These are phyloP conservation scores for Crassisporium funariophilum DNA, from an alignment of 768 basidiomycete genomes.

Conservation along the genomic window DNA sequence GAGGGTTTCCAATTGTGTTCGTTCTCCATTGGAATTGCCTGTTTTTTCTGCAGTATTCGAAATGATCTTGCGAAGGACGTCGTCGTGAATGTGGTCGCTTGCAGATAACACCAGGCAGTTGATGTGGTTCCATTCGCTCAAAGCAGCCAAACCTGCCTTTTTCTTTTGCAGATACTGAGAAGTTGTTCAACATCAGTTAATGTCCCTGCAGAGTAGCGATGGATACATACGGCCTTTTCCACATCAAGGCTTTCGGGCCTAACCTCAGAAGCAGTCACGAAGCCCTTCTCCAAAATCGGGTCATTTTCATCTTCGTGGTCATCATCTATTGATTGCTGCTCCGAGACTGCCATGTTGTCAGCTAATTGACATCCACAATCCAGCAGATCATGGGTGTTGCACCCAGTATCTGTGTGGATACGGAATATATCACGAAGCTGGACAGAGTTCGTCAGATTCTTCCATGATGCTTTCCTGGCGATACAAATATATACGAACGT, in stretches of 20 bases:
- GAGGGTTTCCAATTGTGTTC: constrained; percentile 10
- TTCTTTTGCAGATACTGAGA: constrained; percentile 67
- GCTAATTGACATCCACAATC: constrained; percentile 67
- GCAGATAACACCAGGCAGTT: constrained; percentile 59
- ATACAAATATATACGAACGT: constrained; percentile 50
- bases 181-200: constrained; percentile 7
- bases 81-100: constrained; percentile 60
- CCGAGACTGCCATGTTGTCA: constrained; percentile 3
- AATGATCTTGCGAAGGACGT: constrained; percentile 49
- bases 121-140: constrained; percentile 86
- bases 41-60: constrained; percentile 3
- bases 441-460: constrained; percentile 6
- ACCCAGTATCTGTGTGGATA: constrained; percentile 74
- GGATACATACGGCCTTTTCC: constrained; percentile 52
- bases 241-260: constrained; percentile 44
- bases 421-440: constrained; percentile 93
- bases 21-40: background rate
- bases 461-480: background rate
- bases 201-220: background rate
- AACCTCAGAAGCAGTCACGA: constrained; percentile 67
- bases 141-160: constrained; percentile 65
- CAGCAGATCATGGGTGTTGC: constrained; percentile 92
- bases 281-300: constrained; percentile 44
- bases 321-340: background rate
- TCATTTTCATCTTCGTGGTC: constrained; percentile 26